phyloP scores from a whole-genome alignment of 495 filamentous ascomycete genomes.

The Lophium mytilinum region DNA sequence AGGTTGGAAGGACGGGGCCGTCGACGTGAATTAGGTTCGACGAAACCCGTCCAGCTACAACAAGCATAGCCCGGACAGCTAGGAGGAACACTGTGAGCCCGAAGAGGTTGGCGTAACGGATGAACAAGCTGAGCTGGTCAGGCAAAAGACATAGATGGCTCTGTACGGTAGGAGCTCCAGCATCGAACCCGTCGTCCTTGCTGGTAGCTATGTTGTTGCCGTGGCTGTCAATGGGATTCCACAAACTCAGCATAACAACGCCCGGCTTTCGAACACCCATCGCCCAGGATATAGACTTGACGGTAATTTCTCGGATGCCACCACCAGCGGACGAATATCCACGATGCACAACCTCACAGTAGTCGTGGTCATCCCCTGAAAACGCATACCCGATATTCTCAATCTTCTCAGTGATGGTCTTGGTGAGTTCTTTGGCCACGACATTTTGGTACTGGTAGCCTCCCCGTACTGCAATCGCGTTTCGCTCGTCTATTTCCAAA shows the following conservation, averaged over 20 bases:
- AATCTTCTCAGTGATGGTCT: slow-evolving; percentile 36
- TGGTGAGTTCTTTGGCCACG: slow-evolving; percentile 62
- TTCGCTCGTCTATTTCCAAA: slow-evolving; percentile 61
- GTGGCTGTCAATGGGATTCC: slow-evolving; percentile 70
- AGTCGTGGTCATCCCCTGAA: slow-evolving; percentile 97
- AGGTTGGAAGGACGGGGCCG: slow-evolving; percentile 10
- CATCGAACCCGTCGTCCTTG: neutral
- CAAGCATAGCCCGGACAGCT: slow-evolving; percentile 50
- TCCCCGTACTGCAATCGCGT: slow-evolving; percentile 61
- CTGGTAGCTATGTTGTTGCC: slow-evolving; percentile 44
- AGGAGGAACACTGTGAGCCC: slow-evolving; percentile 53
- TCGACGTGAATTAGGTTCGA: neutral
- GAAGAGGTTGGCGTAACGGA: slow-evolving; percentile 60
- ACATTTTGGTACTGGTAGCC: slow-evolving; percentile 99
- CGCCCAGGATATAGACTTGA: slow-evolving; percentile 87
- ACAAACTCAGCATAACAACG: slow-evolving; percentile 79
- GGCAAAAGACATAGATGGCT: slow-evolving; percentile 88
- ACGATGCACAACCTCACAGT: slow-evolving; percentile 79
- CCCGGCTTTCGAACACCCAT: slow-evolving; percentile 93
- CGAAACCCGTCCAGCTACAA: slow-evolving; percentile 18
- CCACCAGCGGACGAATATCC: slow-evolving; percentile 52
- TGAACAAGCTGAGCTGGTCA: slow-evolving; percentile 74
- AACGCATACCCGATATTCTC: slow-evolving; percentile 72
- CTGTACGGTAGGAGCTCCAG: slow-evolving; percentile 53
- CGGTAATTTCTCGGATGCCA: slow-evolving; percentile 78